Evolutionary conservation across 108 stramenopile genomes (phyloP), one percentile per base, ranked within the genome.

Genomic region (Fragilariopsis cylindrus): DNA sequence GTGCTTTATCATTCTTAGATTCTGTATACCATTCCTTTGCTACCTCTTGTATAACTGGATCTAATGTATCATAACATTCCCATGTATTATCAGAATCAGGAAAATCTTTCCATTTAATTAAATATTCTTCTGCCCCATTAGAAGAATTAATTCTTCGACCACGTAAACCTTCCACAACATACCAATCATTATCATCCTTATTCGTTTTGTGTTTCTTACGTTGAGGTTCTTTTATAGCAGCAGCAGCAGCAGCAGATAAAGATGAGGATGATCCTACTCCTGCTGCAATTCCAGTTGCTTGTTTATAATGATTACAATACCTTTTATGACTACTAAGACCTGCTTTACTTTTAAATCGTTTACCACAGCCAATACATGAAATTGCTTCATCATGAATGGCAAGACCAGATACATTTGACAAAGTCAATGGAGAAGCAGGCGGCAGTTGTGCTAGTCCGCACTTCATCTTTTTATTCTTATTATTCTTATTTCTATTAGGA

Each of bases 71-170:
- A 9, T 72, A 78, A 2, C 87, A 85, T 79, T 90, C 89, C 89
- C 89, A 90, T 41, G 89, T 88, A 70, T 85, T 81, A 11, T 82
- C 78, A 1, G 74, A 72, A 16, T 83, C 83, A 2, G 78, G 43
- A 65, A 76, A 90, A 4, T 79, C 83, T 71, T 80, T 86, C 89
- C 89, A 90, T 44, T 80, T 73, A 49, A 90, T 82, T 42, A 86
- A 70, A 68, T 86, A 90, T 50, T 90, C 85, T 18, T 15, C 62
- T 15, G 43, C 45, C 16, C 42, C 42, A 77, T 74, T 63, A 11
- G 3, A 4, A n/a, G 4, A 4, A 45, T 63, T 44, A 12, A 63
- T 43, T 12, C 62, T 42, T 41, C 62, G 62, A 13, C 45, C 62
- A n/a, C 62, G 62, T 5, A 63, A 63, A 4, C 15, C 62, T n/a